Evolutionary conservation across 768 basidiomycete genomes (phyloP).

Genomic region (Naganishia randhawae): DNA sequence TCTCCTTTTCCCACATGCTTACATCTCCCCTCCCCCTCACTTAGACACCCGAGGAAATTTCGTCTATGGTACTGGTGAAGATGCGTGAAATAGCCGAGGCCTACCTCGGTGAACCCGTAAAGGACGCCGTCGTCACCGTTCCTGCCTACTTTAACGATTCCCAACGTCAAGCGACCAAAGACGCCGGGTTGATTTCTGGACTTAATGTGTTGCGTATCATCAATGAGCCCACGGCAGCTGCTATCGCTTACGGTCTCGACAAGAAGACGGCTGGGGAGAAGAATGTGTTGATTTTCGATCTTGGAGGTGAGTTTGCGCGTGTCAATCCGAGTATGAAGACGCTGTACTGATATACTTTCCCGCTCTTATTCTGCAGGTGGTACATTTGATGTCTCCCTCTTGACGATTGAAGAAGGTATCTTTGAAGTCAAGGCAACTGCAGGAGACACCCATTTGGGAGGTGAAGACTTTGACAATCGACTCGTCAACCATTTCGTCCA

Average conservation of each 20-base stretch:
- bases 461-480: conserved; percentile 89
- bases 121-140: conserved; percentile 96
- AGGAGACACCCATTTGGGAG: conserved; percentile 58
- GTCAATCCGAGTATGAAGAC: not conserved
- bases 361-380: conserved; percentile 56
- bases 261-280: conserved; percentile 83
- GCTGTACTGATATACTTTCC: not conserved
- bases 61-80: conserved; percentile 89
- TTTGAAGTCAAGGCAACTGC: conserved; percentile 88
- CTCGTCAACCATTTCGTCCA: conserved; percentile 86
- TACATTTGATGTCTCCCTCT: conserved; percentile 96
- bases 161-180: conserved; percentile 98
- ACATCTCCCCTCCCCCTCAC: conserved; percentile 3
- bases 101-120: conserved; percentile 91
- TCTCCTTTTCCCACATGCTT: conserved; percentile 4
- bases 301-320: conserved; percentile 58
- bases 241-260: conserved; percentile 96
- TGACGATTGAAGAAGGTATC: conserved; percentile 86
- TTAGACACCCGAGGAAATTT: conserved; percentile 87
- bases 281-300: conserved; percentile 96
- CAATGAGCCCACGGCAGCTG: conserved; percentile 95
- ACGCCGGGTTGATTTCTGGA: conserved; percentile 91
- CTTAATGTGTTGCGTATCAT: conserved; percentile 93
- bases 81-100: conserved; percentile 99
- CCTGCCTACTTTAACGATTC: conserved; percentile 99